Evolutionary conservation across 2,329 filamentous ascomycete species (phyloP).

Genomic region (Byssoonygena ceratinophila): DNA sequence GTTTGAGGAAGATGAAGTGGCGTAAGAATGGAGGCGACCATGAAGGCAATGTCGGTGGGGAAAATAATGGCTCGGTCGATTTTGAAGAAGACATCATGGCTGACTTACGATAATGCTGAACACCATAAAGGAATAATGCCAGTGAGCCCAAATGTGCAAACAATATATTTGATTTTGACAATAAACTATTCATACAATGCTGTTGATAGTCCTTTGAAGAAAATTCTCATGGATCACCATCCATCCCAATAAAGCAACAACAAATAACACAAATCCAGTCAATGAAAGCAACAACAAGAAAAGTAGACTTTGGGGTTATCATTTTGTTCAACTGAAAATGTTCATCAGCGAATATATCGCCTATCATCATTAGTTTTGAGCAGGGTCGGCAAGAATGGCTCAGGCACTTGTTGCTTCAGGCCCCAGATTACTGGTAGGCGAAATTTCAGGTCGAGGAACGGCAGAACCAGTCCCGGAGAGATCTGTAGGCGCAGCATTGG

Average conservation of each 20-base stretch:
- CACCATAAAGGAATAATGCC: background rate
- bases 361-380: background rate
- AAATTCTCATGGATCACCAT: background rate
- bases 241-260: background rate
- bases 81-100: slow-evolving; percentile 36
- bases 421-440: background rate
- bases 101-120: slow-evolving; percentile 11
- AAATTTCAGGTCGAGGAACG: slow-evolving; percentile 55
- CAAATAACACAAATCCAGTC: background rate
- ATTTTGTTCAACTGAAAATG: background rate
- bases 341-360: background rate
- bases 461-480: slow-evolving; percentile 62
- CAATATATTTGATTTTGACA: background rate
- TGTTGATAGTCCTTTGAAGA: background rate
- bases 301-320: background rate
- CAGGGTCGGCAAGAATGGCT: background rate
- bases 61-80: slow-evolving; percentile 19
- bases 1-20: slow-evolving; percentile 40
- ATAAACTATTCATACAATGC: background rate
- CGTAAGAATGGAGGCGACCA: slow-evolving; percentile 21
- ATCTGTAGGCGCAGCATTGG: slow-evolving; percentile 60
- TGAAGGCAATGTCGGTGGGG: slow-evolving; percentile 11
- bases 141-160: background rate
- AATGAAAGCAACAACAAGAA: background rate
- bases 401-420: slow-evolving; percentile 1